These are phyloP conservation scores for Vararia minispora DNA, from an alignment of 768 basidiomycete genomes.

Conservation along the genomic window DNA sequence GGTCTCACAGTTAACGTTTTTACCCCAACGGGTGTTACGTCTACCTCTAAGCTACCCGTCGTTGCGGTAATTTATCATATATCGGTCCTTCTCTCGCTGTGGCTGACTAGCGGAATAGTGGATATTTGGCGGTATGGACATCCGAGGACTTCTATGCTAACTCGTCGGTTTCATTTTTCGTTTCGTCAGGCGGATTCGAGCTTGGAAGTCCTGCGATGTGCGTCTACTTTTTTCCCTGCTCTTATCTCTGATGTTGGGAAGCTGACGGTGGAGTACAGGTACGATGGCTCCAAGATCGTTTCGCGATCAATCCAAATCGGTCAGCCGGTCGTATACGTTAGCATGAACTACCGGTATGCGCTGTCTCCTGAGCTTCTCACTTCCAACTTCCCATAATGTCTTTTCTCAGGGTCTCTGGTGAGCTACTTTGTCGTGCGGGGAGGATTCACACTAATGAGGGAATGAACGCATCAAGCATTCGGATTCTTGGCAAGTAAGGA, in stretches of 20 bases:
- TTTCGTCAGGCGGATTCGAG: slow-evolving; percentile 5
- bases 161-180: background rate
- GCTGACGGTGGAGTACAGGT: slow-evolving; percentile 3
- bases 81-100: background rate
- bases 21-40: slow-evolving; percentile 6
- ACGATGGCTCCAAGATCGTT: slow-evolving; percentile 16
- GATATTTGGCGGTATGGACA: slow-evolving; percentile 16
- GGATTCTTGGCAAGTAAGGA: slow-evolving; percentile 44
- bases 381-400: background rate
- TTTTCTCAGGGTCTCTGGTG: background rate
- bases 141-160: too few relatives aligned
- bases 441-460: background rate
- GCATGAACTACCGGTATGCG: slow-evolving; percentile 18
- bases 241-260: background rate
- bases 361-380: background rate
- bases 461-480: slow-evolving; percentile 21
- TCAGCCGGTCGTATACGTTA: slow-evolving; percentile 18
- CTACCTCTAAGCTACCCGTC: slow-evolving; percentile 14
- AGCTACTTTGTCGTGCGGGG: background rate
- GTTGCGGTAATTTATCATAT: slow-evolving; percentile 13
- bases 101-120: slow-evolving; percentile 6
- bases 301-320: slow-evolving; percentile 15
- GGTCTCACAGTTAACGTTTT: slow-evolving; percentile 19
- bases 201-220: slow-evolving; percentile 8
- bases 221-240: background rate